phyloP scores from a whole-genome alignment of 805 yeast genomes.

The Jamesozyma jinghongensis region DNA sequence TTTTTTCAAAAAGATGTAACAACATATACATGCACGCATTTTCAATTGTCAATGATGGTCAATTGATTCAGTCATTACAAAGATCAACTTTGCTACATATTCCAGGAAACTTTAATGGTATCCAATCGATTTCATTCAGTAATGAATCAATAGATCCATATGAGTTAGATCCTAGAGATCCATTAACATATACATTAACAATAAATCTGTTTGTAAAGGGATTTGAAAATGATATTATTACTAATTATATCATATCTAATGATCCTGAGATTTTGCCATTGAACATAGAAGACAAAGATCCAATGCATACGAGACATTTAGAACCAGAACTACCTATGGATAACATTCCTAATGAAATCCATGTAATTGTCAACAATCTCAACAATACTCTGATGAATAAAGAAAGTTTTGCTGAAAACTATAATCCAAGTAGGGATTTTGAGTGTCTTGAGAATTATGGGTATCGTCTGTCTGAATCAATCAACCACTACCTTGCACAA shows the following conservation, averaged over 20 bases:
- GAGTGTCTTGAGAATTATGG: slow-evolving; percentile 22
- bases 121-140: slow-evolving; percentile 4
- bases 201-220: slow-evolving; percentile 5
- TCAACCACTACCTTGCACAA: slow-evolving; percentile 12
- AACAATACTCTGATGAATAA: background rate
- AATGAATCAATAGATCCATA: slow-evolving; percentile 1
- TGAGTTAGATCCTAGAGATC: background rate
- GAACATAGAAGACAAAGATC: background rate
- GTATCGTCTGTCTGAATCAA: slow-evolving; percentile 17
- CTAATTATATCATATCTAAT: background rate
- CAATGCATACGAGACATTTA: background rate
- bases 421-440: slow-evolving; percentile 5
- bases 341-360: background rate
- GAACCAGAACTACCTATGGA: background rate
- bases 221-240: background rate
- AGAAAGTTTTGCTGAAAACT: background rate
- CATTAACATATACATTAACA: background rate
- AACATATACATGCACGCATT: slow-evolving; percentile 16
- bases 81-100: slow-evolving; percentile 12
- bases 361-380: background rate
- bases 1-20: slow-evolving; percentile 16
- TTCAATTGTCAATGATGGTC: slow-evolving; percentile 2
- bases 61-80: slow-evolving; percentile 11
- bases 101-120: slow-evolving; percentile 9
- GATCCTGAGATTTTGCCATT: background rate